Evolutionary conservation across 768 basidiomycete species (phyloP).

Genomic region (Coprinellus micaceus): DNA sequence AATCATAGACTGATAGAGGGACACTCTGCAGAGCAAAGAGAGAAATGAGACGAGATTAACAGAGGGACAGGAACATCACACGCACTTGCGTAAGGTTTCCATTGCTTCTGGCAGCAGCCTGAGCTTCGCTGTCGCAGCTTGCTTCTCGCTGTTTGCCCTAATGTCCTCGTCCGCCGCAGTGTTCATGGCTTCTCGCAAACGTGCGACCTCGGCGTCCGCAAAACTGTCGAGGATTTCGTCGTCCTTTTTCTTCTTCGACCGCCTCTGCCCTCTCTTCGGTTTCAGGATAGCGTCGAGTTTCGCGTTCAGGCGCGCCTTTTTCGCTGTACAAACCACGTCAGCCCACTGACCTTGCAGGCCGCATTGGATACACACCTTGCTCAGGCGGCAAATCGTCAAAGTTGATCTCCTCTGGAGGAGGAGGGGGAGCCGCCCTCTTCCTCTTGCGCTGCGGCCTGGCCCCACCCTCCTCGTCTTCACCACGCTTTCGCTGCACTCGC

Average conservation of each 20-base stretch:
- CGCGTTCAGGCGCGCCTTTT: slow-evolving; percentile 74
- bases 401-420: slow-evolving; percentile 57
- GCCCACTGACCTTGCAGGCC: slow-evolving; percentile 1
- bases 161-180: slow-evolving; percentile 82
- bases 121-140: slow-evolving; percentile 83
- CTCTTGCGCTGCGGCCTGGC: slow-evolving; percentile 40
- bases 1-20: slow-evolving; percentile 86
- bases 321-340: slow-evolving; percentile 44
- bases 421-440: slow-evolving; percentile 60
- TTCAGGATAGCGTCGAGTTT: slow-evolving; percentile 86
- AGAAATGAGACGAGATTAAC: slow-evolving; percentile 10
- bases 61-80: not conserved
- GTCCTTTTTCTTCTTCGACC: slow-evolving; percentile 70
- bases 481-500: slow-evolving; percentile 22
- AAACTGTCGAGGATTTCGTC: slow-evolving; percentile 82
- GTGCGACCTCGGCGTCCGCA: slow-evolving; percentile 87
- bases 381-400: slow-evolving; percentile 69
- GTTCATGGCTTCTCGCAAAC: slow-evolving; percentile 87
- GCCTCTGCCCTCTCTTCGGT: slow-evolving; percentile 64
- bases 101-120: slow-evolving; percentile 84
- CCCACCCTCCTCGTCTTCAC: slow-evolving; percentile 26
- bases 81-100: slow-evolving; percentile 86
- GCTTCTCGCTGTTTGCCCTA: slow-evolving; percentile 70
- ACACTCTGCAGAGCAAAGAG: slow-evolving; percentile 49
- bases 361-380: slow-evolving; percentile 51